Evolutionary conservation across 2,329 filamentous ascomycete species (phyloP).

Genomic region (Phaeosphaeria sp.): DNA sequence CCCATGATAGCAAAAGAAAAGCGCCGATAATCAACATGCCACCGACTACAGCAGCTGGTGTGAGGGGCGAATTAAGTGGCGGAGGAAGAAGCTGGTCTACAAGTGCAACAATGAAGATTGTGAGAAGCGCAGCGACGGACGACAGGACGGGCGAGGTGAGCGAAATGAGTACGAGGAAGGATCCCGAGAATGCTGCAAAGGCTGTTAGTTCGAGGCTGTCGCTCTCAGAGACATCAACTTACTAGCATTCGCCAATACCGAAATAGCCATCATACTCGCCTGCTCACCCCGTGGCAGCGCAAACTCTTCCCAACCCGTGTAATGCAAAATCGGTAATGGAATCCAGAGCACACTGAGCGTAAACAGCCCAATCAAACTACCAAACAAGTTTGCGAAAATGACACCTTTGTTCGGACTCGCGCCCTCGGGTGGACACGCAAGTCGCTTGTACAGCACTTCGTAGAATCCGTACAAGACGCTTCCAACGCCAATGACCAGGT

Average conservation of each 20-base stretch:
- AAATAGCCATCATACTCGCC: slow-evolving; percentile 79
- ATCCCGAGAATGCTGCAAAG: slow-evolving; percentile 76
- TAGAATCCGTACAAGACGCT: slow-evolving; percentile 95
- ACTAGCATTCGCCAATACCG: slow-evolving; percentile 84
- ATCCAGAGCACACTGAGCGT: slow-evolving; percentile 91
- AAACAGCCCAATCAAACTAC: slow-evolving; percentile 83
- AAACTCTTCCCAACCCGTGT: slow-evolving; percentile 80
- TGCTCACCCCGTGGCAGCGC: slow-evolving; percentile 79
- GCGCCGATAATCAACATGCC: slow-evolving; percentile 86
- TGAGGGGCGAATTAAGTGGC: slow-evolving; percentile 72
- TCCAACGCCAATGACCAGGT: slow-evolving; percentile 88
- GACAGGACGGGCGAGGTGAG: slow-evolving; percentile 91
- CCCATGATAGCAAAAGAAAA: slow-evolving; percentile 86
- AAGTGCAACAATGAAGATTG: slow-evolving; percentile 94
- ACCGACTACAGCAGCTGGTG: slow-evolving; percentile 77
- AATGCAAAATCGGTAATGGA: slow-evolving; percentile 83
- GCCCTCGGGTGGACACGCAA: slow-evolving; percentile 91
- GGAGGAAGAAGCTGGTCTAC: slow-evolving; percentile 84
- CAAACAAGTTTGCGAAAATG: slow-evolving; percentile 94
- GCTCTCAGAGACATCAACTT: slow-evolving; percentile 39
- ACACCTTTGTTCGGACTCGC: slow-evolving; percentile 85
- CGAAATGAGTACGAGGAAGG: slow-evolving; percentile 90
- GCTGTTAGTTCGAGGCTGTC: slow-evolving; percentile 12
- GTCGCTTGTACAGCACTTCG: slow-evolving; percentile 94
- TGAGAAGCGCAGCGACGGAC: slow-evolving; percentile 89